These are phyloP conservation scores for Crinitomyces ghanaensis DNA, from an alignment of 805 yeast species.

Conservation along the genomic window DNA sequence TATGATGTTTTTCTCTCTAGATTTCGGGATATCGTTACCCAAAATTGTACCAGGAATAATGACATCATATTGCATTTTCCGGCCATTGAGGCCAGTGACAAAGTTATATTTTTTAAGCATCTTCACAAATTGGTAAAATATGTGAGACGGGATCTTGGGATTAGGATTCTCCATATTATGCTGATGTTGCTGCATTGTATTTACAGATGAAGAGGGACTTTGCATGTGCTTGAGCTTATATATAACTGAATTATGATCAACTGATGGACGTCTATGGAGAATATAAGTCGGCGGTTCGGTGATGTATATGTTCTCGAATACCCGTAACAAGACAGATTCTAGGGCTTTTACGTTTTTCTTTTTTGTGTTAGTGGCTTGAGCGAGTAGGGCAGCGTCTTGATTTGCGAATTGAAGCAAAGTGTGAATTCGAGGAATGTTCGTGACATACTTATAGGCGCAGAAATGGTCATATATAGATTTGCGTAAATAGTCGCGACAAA, in stretches of 20 bases:
- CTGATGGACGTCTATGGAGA: slow-evolving; percentile 3
- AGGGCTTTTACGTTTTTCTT: slow-evolving; percentile 7
- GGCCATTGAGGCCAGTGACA: slow-evolving; percentile 11
- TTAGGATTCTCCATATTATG: neutral
- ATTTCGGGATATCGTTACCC: slow-evolving; percentile 12
- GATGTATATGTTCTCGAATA: slow-evolving; percentile 7
- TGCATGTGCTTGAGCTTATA: slow-evolving; percentile 14
- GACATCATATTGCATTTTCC: slow-evolving; percentile 14
- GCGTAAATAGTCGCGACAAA: slow-evolving; percentile 12
- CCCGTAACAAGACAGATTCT: slow-evolving; percentile 10
- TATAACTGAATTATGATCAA: slow-evolving; percentile 6
- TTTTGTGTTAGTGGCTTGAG: slow-evolving; percentile 6
- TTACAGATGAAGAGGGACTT: slow-evolving; percentile 12
- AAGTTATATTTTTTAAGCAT: slow-evolving; percentile 8
- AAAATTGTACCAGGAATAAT: slow-evolving; percentile 10
- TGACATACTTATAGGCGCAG: slow-evolving; percentile 14
- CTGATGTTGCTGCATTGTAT: slow-evolving; percentile 7
- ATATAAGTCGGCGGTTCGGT: slow-evolving; percentile 13
- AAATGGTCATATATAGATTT: slow-evolving; percentile 11
- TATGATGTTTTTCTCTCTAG: slow-evolving; percentile 10
- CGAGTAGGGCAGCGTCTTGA: slow-evolving; percentile 8
- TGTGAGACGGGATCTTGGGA: no score
- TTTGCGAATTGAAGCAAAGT: slow-evolving; percentile 11
- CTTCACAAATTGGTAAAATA: slow-evolving; percentile 11
- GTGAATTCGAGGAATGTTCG: slow-evolving; percentile 7